Base-by-base conservation (phyloP, 1,284 basidiomycete genomes). In the Trametes polyzona region DNA sequence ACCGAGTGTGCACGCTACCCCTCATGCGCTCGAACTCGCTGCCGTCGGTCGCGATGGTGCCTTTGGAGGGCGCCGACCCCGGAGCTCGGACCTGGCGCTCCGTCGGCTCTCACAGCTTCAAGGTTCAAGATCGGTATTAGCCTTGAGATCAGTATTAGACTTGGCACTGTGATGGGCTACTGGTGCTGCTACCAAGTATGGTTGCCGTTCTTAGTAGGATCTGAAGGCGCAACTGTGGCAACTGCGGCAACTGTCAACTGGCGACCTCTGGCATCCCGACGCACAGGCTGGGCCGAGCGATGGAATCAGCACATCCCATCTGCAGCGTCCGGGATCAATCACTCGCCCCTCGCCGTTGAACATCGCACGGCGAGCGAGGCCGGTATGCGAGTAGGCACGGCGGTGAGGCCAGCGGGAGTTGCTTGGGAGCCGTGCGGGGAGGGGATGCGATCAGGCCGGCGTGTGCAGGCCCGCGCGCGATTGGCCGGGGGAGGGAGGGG, bases 301-400 rank as follows among this genome's bases (percentile, higher is more conserved):
- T 46, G 29, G 36, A 47, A 46, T 47, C 44, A 40, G 42, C 41
- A 42, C 52, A 30, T 9, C 42, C 10, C 19, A 11, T 23, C n/a
- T n/a, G n/a, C n/a, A n/a, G n/a, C n/a, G n/a, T 12, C 39, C 19
- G 19, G 27, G 35, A 52, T 46, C 51, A 26, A 46, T 52, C 51
- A 46, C 1, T 19, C n/a, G n/a, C 17, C 33, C 16, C 23, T 23
- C 12, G 26, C 8, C 2, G 4, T 0, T 2, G 9, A 16, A 3
- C 6, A 24, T 10, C 40, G 47, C n/a, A n/a, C 57, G 60, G 54
- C 51, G 37, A 51, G n/a, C 7, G 26, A 47, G 54, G 50, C 60
- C 60, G 57, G 23, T 49, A 51, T 62, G 60, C 52, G 57, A 62
- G 24, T 32, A 24, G 24, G 14, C 36, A 41, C 36, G 26, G 32